Conservation (phyloP, 2,329 filamentous ascomycete species). For the Pseudogymnoascus sp. region DNA sequence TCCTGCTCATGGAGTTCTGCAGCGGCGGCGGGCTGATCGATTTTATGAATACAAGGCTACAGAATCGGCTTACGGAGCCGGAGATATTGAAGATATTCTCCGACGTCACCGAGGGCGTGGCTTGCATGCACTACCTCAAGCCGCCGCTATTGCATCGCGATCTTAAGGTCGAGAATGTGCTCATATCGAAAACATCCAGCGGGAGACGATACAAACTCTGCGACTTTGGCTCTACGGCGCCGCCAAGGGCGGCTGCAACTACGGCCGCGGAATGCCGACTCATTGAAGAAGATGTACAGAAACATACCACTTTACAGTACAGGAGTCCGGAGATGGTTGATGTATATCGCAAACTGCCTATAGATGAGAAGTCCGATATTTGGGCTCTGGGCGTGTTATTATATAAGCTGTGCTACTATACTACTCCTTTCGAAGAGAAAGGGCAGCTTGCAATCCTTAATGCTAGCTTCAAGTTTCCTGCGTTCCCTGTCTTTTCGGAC, state of each 20-base stretch:
- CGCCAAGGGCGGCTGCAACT: conserved; percentile 74
- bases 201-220: conserved; percentile 85
- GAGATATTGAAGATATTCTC: conserved; percentile 96
- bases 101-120: conserved; percentile 91
- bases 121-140: conserved; percentile 98
- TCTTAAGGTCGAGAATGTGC: conserved; percentile 94
- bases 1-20: conserved; percentile 96
- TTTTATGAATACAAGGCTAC: conserved; percentile 97
- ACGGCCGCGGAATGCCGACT: conserved; percentile 82
- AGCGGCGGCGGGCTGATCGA: conserved; percentile 92
- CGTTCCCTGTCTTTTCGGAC: conserved; percentile 83
- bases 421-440: conserved; percentile 95
- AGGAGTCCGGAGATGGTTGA: conserved; percentile 98
- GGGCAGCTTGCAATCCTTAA: conserved; percentile 96
- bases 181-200: conserved; percentile 60
- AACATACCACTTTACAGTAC: conserved; percentile 95
- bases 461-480: conserved; percentile 85
- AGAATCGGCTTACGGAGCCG: conserved; percentile 92
- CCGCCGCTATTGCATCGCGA: conserved; percentile 88
- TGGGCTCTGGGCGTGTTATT: conserved; percentile 89
- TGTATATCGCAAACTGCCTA: conserved; percentile 90
- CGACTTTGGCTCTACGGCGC: conserved; percentile 90
- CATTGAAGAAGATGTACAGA: conserved; percentile 94
- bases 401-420: conserved; percentile 99
- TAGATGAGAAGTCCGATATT: conserved; percentile 98